phyloP scores from a whole-genome alignment of 345 rosid genomes.

The Eucalyptus cloeziana region DNA sequence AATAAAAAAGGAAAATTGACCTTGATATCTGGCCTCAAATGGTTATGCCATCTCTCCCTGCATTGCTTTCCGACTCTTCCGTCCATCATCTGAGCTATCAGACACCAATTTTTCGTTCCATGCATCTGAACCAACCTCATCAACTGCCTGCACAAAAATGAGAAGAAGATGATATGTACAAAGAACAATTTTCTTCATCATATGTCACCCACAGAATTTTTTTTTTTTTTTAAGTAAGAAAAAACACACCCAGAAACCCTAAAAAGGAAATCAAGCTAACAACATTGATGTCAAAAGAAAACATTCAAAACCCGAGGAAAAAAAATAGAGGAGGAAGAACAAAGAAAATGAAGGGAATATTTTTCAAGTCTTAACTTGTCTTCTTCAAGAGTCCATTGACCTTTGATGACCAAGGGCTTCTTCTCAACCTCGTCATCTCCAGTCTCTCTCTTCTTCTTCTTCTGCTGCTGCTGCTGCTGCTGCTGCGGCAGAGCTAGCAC shows the following conservation, averaged over 20 bases:
- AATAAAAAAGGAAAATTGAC: constrained; percentile 4
- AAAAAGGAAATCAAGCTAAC: neutral
- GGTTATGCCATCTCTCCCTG: constrained; percentile 88
- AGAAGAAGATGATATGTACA: neutral
- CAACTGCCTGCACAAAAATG: constrained; percentile 16
- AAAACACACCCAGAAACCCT: neutral
- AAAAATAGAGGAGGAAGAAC: neutral
- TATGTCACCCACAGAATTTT: neutral
- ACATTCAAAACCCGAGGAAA: neutral
- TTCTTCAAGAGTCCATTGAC: neutral
- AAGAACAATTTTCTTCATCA: neutral
- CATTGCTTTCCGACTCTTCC: constrained; percentile 87
- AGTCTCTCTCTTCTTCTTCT: neutral
- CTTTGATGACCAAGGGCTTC: neutral
- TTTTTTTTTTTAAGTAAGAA: neutral
- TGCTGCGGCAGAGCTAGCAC: neutral
- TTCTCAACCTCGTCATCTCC: neutral
- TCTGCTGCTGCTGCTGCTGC: neutral
- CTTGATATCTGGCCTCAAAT: constrained; percentile 75
- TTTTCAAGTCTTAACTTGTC: neutral
- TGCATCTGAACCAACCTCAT: constrained; percentile 28
- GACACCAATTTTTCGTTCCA: constrained; percentile 66
- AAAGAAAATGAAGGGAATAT: neutral
- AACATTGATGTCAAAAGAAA: neutral
- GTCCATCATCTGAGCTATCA: constrained; percentile 35